These are phyloP conservation scores for Fusarium chlamydosporum DNA, from an alignment of 2,329 filamentous ascomycete genomes.

Conservation along the genomic window DNA sequence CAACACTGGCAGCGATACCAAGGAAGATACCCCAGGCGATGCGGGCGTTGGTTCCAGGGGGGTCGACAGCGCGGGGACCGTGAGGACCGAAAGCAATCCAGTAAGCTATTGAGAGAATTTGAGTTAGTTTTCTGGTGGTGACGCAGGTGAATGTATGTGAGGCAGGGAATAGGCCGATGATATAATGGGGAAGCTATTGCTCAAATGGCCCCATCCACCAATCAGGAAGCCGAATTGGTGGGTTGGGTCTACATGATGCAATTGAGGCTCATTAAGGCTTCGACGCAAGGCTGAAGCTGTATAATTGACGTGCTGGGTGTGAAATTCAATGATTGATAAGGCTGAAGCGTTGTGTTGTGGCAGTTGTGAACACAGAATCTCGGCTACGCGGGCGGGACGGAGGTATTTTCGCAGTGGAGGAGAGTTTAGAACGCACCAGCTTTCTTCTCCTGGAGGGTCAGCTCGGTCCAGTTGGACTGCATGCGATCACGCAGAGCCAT, in stretches of 20 bases:
- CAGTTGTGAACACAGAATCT: slow-evolving; percentile 34
- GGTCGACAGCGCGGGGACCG: slow-evolving; percentile 86
- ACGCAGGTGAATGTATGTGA: slow-evolving; percentile 22
- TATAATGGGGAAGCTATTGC: slow-evolving; percentile 36
- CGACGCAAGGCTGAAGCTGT: slow-evolving; percentile 42
- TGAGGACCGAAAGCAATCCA: slow-evolving; percentile 99
- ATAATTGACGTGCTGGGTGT: slow-evolving; percentile 28
- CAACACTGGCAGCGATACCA: slow-evolving; percentile 76
- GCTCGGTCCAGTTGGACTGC: slow-evolving; percentile 96
- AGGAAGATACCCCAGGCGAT: slow-evolving; percentile 80
- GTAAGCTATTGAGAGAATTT: slow-evolving; percentile 78
- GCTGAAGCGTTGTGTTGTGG: slow-evolving; percentile 28
- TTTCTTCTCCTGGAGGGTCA: slow-evolving; percentile 98
- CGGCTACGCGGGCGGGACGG: slow-evolving; percentile 49
- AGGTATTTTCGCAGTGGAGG: slow-evolving; percentile 55
- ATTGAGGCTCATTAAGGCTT: slow-evolving; percentile 45
- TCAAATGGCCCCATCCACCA: slow-evolving; percentile 34
- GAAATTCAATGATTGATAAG: slow-evolving; percentile 32
- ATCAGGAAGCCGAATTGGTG: slow-evolving; percentile 46
- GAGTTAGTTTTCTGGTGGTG: slow-evolving; percentile 55
- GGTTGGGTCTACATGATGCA: slow-evolving; percentile 45
- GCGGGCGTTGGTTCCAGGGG: slow-evolving; percentile 87
- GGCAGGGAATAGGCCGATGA: slow-evolving; percentile 36
- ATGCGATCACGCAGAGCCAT: slow-evolving; percentile 98
- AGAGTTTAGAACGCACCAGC: slow-evolving; percentile 79